Base-by-base conservation (phyloP, 2,329 filamentous ascomycete species). In the Cordyceps tenuipes region DNA sequence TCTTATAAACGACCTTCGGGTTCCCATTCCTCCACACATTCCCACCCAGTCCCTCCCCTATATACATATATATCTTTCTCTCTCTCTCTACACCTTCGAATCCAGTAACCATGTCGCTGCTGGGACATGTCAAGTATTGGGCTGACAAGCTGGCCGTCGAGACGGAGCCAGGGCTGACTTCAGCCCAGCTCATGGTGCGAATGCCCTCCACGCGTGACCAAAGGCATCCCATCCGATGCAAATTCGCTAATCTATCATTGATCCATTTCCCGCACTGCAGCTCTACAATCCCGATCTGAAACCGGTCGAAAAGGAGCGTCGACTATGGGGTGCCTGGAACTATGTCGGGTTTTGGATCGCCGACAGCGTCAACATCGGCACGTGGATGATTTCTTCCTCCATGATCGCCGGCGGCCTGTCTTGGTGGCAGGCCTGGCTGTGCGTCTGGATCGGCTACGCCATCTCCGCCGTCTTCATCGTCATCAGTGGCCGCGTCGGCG, bases 401-500 rank as follows among this genome's bases (percentile, higher is more conserved):
- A 91, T 91, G 83, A 90, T 95, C 39, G 82, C 87, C 1, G 78
- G 76, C 52, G 90, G 90, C 13, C 78, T 95, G 23, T 90, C 89
- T 8, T 96, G 91, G 91, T 96, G 91, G 91, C 90, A 96, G 75
- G 87, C 89, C 15, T 91, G 88, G 87, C 75, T 91, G n/a, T 91
- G 89, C 68, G 89, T 96, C 48, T 93, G 91, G 87, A 75, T 92
- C 31, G 91, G 92, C 59, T 96, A 96, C 70, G 79, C 84, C 44
- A 86, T 96, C 64, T 84, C 91, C 0, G 90, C 80, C 36, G 76
- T 76, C 69, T 95, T 96, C 73, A 81, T 95, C 64, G 88, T 85
- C 68, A 63, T 87, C 64, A 95, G 89, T 6, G 91, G 90, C 64
- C 85, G 90, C 53, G 92, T 96, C 54, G 92, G 91, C 61, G 89